phyloP scores from a whole-genome alignment of 345 rosid genomes.

The Eucalyptus fibrosa region DNA sequence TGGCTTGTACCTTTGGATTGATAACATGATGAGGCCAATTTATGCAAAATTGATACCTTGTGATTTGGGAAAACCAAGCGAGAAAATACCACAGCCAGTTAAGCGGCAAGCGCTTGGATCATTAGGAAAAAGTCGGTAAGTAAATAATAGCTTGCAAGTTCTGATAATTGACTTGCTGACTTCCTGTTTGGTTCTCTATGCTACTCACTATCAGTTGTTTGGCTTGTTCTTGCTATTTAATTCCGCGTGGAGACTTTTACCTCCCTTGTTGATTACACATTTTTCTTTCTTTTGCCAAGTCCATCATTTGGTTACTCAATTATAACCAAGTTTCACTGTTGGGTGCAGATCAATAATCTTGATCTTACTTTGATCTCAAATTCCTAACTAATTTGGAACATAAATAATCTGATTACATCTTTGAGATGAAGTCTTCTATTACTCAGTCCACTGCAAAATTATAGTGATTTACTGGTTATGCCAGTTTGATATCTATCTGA shows the following conservation, averaged over 20 bases:
- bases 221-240: neutral
- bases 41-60: slow-evolving; percentile 86
- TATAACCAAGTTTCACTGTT: neutral
- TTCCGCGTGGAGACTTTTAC: neutral
- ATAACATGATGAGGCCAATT: slow-evolving; percentile 68
- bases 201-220: neutral
- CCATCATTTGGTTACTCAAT: neutral
- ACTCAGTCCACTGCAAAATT: neutral
- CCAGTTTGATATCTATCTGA: neutral
- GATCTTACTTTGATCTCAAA: neutral
- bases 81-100: slow-evolving; percentile 42
- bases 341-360: neutral
- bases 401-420: neutral
- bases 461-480: neutral
- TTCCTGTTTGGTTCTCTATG: neutral
- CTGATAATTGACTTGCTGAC: neutral
- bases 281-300: neutral
- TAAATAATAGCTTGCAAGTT: neutral
- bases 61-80: slow-evolving; percentile 70
- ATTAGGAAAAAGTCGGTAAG: slow-evolving; percentile 87
- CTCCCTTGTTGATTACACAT: neutral
- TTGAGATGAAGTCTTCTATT: neutral
- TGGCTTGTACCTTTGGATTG: slow-evolving; percentile 73
- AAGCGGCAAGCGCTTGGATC: slow-evolving; percentile 82
- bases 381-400: neutral